Percentiles rank a stretch among this genome's conserved stretches.
Conservation (phyloP, 2,329 filamentous ascomycete genomes). For the Colletotrichum acutatum region DNA sequence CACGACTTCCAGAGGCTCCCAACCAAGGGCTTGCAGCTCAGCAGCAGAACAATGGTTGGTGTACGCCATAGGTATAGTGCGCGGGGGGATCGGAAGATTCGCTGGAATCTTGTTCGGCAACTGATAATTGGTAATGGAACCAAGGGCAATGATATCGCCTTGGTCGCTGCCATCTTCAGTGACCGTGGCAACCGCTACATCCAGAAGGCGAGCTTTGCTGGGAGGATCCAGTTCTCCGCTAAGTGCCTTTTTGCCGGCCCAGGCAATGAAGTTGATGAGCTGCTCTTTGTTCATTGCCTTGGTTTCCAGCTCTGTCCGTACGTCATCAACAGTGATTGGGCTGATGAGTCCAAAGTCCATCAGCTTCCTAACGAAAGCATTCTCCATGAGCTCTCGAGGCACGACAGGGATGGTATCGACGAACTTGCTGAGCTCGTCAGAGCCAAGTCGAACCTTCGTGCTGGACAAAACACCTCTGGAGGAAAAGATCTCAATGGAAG, state of each 20-base stretch:
- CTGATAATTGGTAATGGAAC: constrained; percentile 79
- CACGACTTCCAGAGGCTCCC: constrained; percentile 85
- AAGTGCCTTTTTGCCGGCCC: constrained; percentile 79
- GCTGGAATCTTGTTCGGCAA: constrained; percentile 82
- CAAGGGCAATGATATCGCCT: constrained; percentile 81
- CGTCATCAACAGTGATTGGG: constrained; percentile 87
- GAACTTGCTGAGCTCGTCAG: constrained; percentile 75
- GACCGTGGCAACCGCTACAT: constrained; percentile 81
- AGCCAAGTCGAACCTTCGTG: constrained; percentile 80
- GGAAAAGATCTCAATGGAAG: constrained; percentile 88
- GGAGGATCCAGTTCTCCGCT: constrained; percentile 77
- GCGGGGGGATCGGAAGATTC: constrained; percentile 82
- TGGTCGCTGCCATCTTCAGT: constrained; percentile 66
- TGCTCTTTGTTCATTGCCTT: constrained; percentile 85
- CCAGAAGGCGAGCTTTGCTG: constrained; percentile 77
- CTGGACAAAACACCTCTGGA: constrained; percentile 89
- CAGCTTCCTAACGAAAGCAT: constrained; percentile 82
- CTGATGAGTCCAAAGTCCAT: constrained; percentile 88
- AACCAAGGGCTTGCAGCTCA: constrained; percentile 84
- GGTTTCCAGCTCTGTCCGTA: constrained; percentile 83
- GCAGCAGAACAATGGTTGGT: constrained; percentile 74
- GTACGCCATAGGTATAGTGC: constrained; percentile 86
- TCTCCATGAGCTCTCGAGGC: constrained; percentile 78
- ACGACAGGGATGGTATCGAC: constrained; percentile 90
- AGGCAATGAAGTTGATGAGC: constrained; percentile 84